Percentiles rank a stretch among this genome's conserved stretches.
Evolutionary conservation across 164 flowering plant genomes (phyloP).

Genomic region (Aristolochia californica): DNA sequence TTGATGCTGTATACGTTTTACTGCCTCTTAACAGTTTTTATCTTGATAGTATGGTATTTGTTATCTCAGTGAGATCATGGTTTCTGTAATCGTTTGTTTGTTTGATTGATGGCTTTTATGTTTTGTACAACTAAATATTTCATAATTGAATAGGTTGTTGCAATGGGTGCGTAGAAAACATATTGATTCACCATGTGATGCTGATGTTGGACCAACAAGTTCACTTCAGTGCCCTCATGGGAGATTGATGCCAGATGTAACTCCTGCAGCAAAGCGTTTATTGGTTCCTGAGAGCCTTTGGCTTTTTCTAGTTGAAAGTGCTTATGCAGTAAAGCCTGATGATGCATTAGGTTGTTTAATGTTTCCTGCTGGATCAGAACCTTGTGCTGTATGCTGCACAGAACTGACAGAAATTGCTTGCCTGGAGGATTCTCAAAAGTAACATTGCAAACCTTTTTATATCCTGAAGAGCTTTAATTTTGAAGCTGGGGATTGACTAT

Average conservation of each 20-base stretch:
- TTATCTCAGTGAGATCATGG: not conserved
- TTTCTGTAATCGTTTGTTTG: not conserved
- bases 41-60: too few relatives aligned
- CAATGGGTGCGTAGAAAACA: slow-evolving; percentile 85
- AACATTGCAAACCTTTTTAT: slow-evolving; percentile 5
- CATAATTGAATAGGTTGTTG: slow-evolving; percentile 53
- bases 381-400: slow-evolving; percentile 53
- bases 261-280: slow-evolving; percentile 73
- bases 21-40: not conserved
- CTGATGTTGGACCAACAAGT: slow-evolving; percentile 83
- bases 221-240: slow-evolving; percentile 84
- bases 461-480: not conserved
- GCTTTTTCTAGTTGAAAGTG: slow-evolving; percentile 63
- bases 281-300: slow-evolving; percentile 83
- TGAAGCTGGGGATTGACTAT: slow-evolving; percentile 16
- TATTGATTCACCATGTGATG: slow-evolving; percentile 74
- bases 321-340: slow-evolving; percentile 54
- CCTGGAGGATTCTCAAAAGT: slow-evolving; percentile 71
- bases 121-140: not conserved
- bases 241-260: slow-evolving; percentile 69
- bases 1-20: too few relatives aligned
- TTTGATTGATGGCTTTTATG: not conserved
- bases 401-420: slow-evolving; percentile 66
- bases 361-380: slow-evolving; percentile 49
- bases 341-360: slow-evolving; percentile 46